These are phyloP conservation scores for Sedum album DNA, from an alignment of 164 flowering plant species.

Conservation along the genomic window DNA sequence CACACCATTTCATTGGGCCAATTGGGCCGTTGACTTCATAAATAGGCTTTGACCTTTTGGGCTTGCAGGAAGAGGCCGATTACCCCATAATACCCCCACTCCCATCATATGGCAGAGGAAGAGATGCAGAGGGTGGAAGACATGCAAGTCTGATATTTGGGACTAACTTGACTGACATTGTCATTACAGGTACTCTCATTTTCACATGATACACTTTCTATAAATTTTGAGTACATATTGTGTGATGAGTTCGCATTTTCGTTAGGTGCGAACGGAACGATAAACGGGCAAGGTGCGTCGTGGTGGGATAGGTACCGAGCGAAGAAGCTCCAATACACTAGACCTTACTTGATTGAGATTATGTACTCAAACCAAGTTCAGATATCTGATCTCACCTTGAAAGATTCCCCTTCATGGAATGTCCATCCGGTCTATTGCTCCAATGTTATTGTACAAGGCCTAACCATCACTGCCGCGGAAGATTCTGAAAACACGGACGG, in stretches of 20 bases:
- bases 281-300: slow-evolving; percentile 26
- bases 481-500: slow-evolving; percentile 10
- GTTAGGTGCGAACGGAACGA: slow-evolving; percentile 20
- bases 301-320: slow-evolving; percentile 25
- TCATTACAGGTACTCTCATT: slow-evolving; percentile 21
- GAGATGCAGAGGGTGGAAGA: slow-evolving; percentile 22
- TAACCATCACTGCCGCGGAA: slow-evolving; percentile 1
- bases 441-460: slow-evolving; percentile 11
- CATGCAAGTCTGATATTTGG: slow-evolving; percentile 24
- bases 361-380: slow-evolving; percentile 23
- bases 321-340: slow-evolving; percentile 16
- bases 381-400: slow-evolving; percentile 24
- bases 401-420: slow-evolving; percentile 21
- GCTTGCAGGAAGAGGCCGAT: slow-evolving; percentile 40
- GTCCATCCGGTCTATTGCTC: slow-evolving; percentile 24
- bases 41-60: slow-evolving; percentile 1
- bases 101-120: slow-evolving; percentile 31
- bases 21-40: background rate
- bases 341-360: slow-evolving; percentile 28
- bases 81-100: slow-evolving; percentile 30
- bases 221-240: background rate
- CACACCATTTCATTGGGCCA: background rate
- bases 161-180: slow-evolving; percentile 26
- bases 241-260: background rate
- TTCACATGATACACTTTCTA: too few species aligned